phyloP scores from a whole-genome alignment of 2,329 filamentous ascomycete species.

The Pestalotiopsis sp. region DNA sequence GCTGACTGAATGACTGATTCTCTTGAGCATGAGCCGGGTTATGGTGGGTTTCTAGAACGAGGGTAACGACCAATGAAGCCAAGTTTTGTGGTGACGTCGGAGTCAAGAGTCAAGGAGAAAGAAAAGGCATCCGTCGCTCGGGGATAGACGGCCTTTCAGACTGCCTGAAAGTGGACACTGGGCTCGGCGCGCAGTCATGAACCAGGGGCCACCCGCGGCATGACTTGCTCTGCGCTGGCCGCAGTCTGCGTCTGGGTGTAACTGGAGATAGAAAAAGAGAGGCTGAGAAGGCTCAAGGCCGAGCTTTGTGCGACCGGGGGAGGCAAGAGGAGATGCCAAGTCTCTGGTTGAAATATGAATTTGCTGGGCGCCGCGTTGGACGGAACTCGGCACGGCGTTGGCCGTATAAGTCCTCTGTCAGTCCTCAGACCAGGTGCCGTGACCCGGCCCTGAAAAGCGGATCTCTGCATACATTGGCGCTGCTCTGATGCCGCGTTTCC shows the following conservation, averaged over 20 bases:
- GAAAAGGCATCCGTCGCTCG: not conserved
- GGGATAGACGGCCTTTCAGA: not conserved
- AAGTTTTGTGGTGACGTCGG: not conserved
- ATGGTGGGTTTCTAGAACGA: not conserved
- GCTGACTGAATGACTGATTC: not conserved
- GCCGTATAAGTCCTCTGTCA: not conserved
- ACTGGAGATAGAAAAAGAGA: not conserved
- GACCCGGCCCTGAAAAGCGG: not conserved
- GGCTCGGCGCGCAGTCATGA: not conserved
- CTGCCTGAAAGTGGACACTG: not conserved
- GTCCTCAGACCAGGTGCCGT: not conserved
- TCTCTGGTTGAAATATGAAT: not conserved
- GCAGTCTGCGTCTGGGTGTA: not conserved
- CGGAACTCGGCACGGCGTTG: constrained; percentile 7
- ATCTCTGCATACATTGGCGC: not conserved
- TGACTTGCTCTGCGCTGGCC: not conserved
- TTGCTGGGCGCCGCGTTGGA: not conserved
- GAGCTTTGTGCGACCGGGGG: not conserved
- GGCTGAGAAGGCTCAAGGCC: not conserved
- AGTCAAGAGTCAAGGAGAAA: not conserved
- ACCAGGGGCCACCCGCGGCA: not conserved
- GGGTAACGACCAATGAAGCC: not conserved
- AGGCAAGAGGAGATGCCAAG: not conserved
- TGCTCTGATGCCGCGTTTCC: not conserved
- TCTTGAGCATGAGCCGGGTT: not conserved